Evolutionary conservation across 306 rosid species (phyloP), one percentile per base, ranked within the genome.

Genomic region (Malus sieversii): DNA sequence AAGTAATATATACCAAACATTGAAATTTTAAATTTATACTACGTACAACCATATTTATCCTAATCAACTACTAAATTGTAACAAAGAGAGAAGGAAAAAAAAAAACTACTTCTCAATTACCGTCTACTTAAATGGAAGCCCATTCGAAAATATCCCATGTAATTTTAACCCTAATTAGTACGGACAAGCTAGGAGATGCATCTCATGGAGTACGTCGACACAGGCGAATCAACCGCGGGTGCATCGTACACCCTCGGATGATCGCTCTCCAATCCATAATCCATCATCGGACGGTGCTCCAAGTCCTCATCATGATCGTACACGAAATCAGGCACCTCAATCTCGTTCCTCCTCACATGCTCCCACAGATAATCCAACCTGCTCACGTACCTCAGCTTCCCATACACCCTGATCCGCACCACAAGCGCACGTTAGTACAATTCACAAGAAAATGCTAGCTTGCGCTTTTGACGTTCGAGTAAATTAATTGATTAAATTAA

Each of bases 211-310:
- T 90, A 95, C 71, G 86, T 84, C 0, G 89, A 75, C 1, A 90
- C 90, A 0, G 93, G 86, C 0, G 97, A 85, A 55, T 92, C 95
- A 3, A 90, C 55, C 0, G 92, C 51, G 30, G 97, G 95, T 4
- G 87, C 83, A 62, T 79, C 92, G 75, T 87, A 87, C 16, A 88
- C 87, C 81, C 98, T 87, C 0, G 92, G 88, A 20, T 92, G 97
- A 35, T 95, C 98, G 69, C 97, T 92, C 84, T 95, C 98, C 61
- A 92, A 79, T 0, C 97, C 98, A 25, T 92, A 92, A 60, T 95
- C 97, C 97, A 92, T 87, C 92, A 87, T 89, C 61, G 97, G 97
- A 75, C 97, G 95, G 85, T 86, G 82, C 78, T 95, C 97, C 82
- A 95, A 79, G 75, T 90, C 98, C 80, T 95, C 98, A 67, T 95